phyloP scores from a whole-genome alignment of 441 rosid genomes.

The Adansonia rubrostipa region DNA sequence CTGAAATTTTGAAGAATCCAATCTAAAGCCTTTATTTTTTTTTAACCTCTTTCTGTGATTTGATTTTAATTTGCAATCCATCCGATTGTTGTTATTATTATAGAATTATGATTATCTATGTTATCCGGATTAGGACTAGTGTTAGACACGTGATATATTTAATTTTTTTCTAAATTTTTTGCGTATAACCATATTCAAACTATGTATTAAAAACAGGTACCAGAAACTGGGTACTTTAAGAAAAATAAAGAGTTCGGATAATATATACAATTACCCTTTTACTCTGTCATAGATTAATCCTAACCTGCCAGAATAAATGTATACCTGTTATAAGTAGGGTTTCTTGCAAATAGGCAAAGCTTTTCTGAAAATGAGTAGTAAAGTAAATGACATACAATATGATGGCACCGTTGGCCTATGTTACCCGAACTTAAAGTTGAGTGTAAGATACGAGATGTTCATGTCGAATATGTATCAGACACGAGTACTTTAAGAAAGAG shows the following conservation, averaged over 20 bases:
- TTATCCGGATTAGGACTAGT: background rate
- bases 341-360: background rate
- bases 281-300: background rate
- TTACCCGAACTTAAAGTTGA: too few relatives aligned
- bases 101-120: background rate
- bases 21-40: background rate
- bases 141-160: too few relatives aligned
- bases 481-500: too few relatives aligned
- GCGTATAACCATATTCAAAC: too few relatives aligned
- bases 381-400: background rate
- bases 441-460: too few relatives aligned
- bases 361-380: background rate
- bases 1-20: background rate
- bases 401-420: background rate
- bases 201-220: too few relatives aligned
- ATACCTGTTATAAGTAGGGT: background rate
- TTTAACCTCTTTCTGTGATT: background rate
- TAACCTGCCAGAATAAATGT: background rate
- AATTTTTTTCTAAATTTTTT: too few relatives aligned
- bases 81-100: background rate
- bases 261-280: background rate
- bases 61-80: background rate
- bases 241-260: too few relatives aligned
- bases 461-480: too few relatives aligned
- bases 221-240: too few relatives aligned